These are phyloP conservation scores for Suillus tomentosus DNA, from an alignment of 768 basidiomycete species.

Conservation along the genomic window DNA sequence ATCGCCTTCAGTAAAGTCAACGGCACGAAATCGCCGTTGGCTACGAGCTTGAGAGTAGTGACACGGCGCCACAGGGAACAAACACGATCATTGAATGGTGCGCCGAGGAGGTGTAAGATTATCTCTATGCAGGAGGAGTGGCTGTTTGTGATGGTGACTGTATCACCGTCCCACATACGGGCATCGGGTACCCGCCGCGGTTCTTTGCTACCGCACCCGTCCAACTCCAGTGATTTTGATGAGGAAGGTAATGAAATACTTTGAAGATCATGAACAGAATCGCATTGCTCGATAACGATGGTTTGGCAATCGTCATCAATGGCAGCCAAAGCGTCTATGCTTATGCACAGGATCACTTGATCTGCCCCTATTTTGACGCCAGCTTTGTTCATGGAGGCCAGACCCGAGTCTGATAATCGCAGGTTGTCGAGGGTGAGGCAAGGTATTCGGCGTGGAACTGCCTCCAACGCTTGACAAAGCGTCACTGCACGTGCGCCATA, in stretches of 20 bases:
- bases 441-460: conserved; percentile 3
- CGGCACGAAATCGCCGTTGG: neutral
- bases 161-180: neutral
- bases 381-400: neutral
- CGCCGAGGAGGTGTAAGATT: neutral
- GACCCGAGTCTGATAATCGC: neutral
- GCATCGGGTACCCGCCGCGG: neutral
- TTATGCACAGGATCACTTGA: neutral
- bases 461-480: neutral
- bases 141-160: neutral
- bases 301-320: neutral
- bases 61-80: neutral
- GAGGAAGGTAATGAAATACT: neutral
- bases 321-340: neutral
- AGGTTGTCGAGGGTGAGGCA: neutral
- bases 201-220: neutral
- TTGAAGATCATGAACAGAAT: neutral
- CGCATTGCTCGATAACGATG: neutral
- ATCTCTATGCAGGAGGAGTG: neutral
- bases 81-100: neutral
- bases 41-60: neutral
- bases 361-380: neutral
- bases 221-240: neutral
- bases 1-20: neutral
- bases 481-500: neutral